A percentile compares a stretch with the other conserved stretches of the same genome.
phyloP scores from a whole-genome alignment of 2,329 filamentous ascomycete genomes.

The Aspergillus texensis region DNA sequence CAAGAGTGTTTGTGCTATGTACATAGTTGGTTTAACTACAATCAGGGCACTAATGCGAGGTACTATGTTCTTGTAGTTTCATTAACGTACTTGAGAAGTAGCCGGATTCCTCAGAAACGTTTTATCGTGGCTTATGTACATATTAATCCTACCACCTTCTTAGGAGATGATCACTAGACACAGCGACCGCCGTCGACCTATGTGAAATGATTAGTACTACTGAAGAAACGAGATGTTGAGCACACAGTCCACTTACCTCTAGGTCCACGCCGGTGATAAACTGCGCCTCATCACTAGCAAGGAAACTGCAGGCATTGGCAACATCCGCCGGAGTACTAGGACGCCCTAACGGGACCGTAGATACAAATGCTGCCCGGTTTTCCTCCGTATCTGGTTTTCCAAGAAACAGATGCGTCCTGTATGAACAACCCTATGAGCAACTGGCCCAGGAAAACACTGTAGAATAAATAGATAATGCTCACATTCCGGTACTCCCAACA shows the following conservation, averaged over 20 bases:
- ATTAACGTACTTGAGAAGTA: not conserved
- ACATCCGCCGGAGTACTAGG: slow-evolving; percentile 56
- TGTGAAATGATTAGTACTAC: not conserved
- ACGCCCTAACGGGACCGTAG: slow-evolving; percentile 41
- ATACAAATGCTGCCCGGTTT: slow-evolving; percentile 40
- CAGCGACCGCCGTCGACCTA: slow-evolving; percentile 26
- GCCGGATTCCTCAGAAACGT: not conserved
- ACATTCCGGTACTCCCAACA: slow-evolving; percentile 27
- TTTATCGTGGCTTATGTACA: not conserved
- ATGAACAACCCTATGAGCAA: slow-evolving; percentile 25
- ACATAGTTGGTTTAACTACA: not conserved
- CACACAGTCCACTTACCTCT: slow-evolving; percentile 48
- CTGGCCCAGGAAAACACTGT: not conserved
- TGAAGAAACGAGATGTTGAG: not conserved
- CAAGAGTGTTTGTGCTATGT: not conserved
- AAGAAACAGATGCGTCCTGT: slow-evolving; percentile 62
- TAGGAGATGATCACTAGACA: slow-evolving; percentile 9
- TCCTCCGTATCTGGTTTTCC: slow-evolving; percentile 42
- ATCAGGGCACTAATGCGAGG: not conserved
- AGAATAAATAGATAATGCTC: slow-evolving; percentile 1
- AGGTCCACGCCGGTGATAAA: slow-evolving; percentile 71
- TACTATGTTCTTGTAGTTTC: not conserved
- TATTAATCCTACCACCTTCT: not conserved
- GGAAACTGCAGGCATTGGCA: slow-evolving; percentile 67
- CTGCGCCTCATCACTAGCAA: slow-evolving; percentile 68